These are phyloP conservation scores for Hyphodiscus hymeniophilus DNA, from an alignment of 495 filamentous ascomycete species.

Conservation along the genomic window DNA sequence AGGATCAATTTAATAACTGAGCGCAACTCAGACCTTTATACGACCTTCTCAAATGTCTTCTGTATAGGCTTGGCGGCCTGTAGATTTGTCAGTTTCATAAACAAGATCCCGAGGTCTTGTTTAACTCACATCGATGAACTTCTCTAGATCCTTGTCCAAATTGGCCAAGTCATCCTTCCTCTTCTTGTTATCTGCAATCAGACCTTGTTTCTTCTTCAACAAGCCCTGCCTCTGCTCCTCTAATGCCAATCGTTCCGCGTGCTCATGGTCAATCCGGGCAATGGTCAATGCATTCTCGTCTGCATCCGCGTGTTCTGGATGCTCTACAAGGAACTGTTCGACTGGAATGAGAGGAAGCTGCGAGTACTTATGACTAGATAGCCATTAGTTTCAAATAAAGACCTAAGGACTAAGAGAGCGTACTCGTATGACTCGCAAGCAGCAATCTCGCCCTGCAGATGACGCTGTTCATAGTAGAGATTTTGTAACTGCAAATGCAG, in stretches of 20 bases:
- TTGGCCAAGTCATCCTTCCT: conserved; percentile 86
- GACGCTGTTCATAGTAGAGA: conserved; percentile 90
- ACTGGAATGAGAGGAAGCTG: conserved; percentile 75
- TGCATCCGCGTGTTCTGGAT: conserved; percentile 62
- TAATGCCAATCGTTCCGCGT: conserved; percentile 72
- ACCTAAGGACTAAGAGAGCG: conserved; percentile 18
- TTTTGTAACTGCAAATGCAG: conserved; percentile 92
- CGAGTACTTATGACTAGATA: conserved; percentile 71
- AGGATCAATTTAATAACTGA: too few relatives aligned
- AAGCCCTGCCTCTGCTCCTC: conserved; percentile 82
- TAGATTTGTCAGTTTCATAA: background rate
- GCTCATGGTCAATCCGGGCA: conserved; percentile 87
- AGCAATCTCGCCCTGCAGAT: conserved; percentile 81
- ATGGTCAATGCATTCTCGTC: conserved; percentile 79
- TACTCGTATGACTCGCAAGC: conserved; percentile 92
- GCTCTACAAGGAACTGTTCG: conserved; percentile 71
- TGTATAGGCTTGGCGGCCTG: conserved; percentile 81
- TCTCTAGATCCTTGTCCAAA: conserved; percentile 81
- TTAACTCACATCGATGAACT: conserved; percentile 66
- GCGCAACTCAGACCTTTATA: conserved; percentile 24
- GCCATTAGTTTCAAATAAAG: background rate
- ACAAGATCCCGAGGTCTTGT: background rate
- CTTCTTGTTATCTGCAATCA: conserved; percentile 93
- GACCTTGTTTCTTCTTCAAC: conserved; percentile 79
- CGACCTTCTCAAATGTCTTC: conserved; percentile 70